Conservation (phyloP, 1,139 yeast species). For the Saccharomyces pastorianus region DNA sequence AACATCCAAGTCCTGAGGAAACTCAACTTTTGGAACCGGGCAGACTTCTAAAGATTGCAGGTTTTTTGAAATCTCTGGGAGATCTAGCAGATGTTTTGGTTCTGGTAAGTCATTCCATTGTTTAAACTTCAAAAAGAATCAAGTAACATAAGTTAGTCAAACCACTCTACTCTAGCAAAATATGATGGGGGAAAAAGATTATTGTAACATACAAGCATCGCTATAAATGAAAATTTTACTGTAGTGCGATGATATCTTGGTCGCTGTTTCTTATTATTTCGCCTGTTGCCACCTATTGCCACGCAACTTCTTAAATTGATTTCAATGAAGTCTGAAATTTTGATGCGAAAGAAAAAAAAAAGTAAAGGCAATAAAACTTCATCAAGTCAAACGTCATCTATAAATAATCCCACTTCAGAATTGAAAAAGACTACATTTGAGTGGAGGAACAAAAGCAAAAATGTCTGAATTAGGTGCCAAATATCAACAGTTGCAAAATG, state of each 20-base stretch:
- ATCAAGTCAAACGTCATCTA: background rate
- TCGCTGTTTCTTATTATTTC: background rate
- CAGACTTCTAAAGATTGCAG: constrained; percentile 21
- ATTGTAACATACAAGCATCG: constrained; percentile 4
- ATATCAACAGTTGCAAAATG: constrained; percentile 34
- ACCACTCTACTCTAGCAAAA: background rate
- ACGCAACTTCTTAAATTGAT: background rate
- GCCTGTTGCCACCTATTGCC: background rate
- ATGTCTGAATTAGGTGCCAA: constrained; percentile 20
- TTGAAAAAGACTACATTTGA: background rate
- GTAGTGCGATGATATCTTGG: background rate
- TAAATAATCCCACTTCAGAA: background rate
- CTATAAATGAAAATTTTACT: background rate
- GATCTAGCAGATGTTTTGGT: constrained; percentile 30
- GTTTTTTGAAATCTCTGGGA: constrained; percentile 16
- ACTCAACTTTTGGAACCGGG: constrained; percentile 20
- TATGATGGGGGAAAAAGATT: background rate
- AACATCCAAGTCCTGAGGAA: constrained; percentile 12
- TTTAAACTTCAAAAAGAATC: constrained; percentile 21
- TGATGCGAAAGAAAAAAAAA: background rate
- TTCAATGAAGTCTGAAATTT: background rate
- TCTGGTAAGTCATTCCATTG: constrained; percentile 31
- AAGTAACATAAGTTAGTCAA: constrained; percentile 9
- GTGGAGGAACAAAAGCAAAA: constrained; percentile 1
- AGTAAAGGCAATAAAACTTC: background rate